These are phyloP conservation scores for Fusarium austroafricanum DNA, from an alignment of 2,329 filamentous ascomycete species.

Conservation along the genomic window DNA sequence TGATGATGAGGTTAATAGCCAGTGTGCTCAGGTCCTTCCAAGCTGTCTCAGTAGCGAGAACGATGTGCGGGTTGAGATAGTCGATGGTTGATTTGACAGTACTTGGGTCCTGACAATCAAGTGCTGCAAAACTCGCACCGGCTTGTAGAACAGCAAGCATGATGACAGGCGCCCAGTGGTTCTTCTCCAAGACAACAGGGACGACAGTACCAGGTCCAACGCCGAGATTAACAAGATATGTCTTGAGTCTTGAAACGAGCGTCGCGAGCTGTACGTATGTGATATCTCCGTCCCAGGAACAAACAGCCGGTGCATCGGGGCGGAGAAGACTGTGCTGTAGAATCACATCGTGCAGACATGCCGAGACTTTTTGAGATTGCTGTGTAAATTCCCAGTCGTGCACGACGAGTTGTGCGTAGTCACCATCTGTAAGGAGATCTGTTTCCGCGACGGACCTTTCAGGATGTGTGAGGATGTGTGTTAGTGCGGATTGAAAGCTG, in stretches of 20 bases:
- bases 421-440: conserved; percentile 66
- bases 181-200: conserved; percentile 77
- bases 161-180: conserved; percentile 73
- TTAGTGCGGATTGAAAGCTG: conserved; percentile 65
- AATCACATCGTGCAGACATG: conserved; percentile 60
- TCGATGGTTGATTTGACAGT: conserved; percentile 58
- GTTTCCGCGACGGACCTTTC: conserved; percentile 57
- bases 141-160: conserved; percentile 76
- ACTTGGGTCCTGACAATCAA: conserved; percentile 59
- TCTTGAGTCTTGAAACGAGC: conserved; percentile 54
- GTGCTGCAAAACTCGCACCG: conserved; percentile 62
- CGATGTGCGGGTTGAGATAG: conserved; percentile 57
- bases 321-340: conserved; percentile 53
- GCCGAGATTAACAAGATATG: conserved; percentile 62
- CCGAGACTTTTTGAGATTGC: conserved; percentile 54
- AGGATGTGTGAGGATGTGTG: conserved; percentile 57
- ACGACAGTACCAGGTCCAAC: conserved; percentile 67
- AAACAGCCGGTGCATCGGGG: conserved; percentile 56
- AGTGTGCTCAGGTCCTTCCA: conserved; percentile 54
- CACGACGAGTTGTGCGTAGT: conserved; percentile 64
- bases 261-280: conserved; percentile 56
- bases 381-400: conserved; percentile 61
- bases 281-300: conserved; percentile 59
- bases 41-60: conserved; percentile 58
- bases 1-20: conserved; percentile 55